Percentiles rank a stretch among this genome's conserved stretches.
Evolutionary conservation across 176 grass and related monocot species (phyloP).

Genomic region (Eleusine coracana): DNA sequence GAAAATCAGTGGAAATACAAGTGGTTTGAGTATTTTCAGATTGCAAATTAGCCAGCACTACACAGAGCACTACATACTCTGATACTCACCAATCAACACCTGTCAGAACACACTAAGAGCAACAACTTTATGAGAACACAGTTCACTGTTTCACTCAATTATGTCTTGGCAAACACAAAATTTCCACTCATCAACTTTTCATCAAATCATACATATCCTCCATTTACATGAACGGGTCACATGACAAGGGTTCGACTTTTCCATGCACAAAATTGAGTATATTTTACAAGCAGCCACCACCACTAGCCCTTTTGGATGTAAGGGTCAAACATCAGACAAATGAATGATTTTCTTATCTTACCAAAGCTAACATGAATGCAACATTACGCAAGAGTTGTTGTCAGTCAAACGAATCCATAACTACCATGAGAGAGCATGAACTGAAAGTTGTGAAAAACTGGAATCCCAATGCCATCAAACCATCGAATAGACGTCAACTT

Average conservation of each 20-base stretch:
- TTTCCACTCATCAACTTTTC: neutral
- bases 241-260: neutral
- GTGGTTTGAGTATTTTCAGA: too few relatives aligned
- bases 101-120: too few relatives aligned
- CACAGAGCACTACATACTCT: too few relatives aligned
- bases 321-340: conserved; percentile 26
- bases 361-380: conserved; percentile 31
- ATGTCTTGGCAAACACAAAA: neutral
- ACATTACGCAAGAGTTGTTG: conserved; percentile 25
- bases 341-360: conserved; percentile 33
- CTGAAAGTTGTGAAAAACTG: conserved; percentile 8
- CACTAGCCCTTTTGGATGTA: neutral
- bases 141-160: neutral
- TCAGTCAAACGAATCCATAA: conserved; percentile 28
- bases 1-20: too few relatives aligned
- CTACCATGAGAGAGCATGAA: neutral
- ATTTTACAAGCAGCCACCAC: conserved; percentile 41
- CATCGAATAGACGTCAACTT: conserved; percentile 2
- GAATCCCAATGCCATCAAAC: neutral
- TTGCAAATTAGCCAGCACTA: too few relatives aligned
- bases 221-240: conserved; percentile 21
- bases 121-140: too few relatives aligned
- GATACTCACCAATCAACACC: too few relatives aligned
- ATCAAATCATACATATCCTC: conserved; percentile 35
- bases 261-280: conserved; percentile 38